Percentiles rank a stretch among this genome's conserved stretches.
Conservation (phyloP, 2,329 filamentous ascomycete species). For the Tolypocladium paradoxum region DNA sequence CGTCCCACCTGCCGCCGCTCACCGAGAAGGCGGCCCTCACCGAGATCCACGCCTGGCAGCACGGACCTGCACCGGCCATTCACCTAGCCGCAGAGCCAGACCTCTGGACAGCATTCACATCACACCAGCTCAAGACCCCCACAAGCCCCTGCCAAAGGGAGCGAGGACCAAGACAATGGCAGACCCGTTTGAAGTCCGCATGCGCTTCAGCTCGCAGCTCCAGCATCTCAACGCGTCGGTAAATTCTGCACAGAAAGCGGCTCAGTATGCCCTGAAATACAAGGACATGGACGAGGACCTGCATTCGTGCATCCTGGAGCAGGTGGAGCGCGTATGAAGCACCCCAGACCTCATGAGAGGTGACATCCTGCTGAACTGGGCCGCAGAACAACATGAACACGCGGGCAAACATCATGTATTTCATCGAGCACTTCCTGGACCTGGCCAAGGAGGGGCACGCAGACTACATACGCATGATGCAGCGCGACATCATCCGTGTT, state of each 20-base stretch:
- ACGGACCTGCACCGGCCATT: neutral
- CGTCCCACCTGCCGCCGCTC: neutral
- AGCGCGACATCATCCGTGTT: conserved; percentile 81
- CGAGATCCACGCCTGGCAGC: neutral
- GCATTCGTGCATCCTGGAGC: conserved; percentile 93
- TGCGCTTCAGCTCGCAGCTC: conserved; percentile 87
- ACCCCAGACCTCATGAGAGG: too few species aligned
- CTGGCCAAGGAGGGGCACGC: conserved; percentile 64
- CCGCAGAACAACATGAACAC: conserved; percentile 85
- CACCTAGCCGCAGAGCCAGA: neutral
- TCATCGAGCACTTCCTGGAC: conserved; percentile 91
- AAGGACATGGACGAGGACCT: conserved; percentile 93
- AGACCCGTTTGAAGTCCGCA: conserved; percentile 95
- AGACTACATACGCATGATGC: conserved; percentile 88
- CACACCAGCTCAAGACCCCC: neutral
- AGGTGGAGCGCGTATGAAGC: conserved; percentile 62
- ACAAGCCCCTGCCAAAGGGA: neutral
- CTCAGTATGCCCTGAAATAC: conserved; percentile 89
- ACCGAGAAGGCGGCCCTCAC: conserved; percentile 5
- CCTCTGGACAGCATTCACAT: neutral
- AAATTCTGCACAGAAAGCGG: conserved; percentile 81
- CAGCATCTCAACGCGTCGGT: conserved; percentile 86
- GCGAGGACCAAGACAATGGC: conserved; percentile 28
- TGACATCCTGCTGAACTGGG: neutral
- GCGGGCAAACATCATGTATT: conserved; percentile 97